Conservation (phyloP, 2,329 filamentous ascomycete genomes). For the Fusarium sp. region DNA sequence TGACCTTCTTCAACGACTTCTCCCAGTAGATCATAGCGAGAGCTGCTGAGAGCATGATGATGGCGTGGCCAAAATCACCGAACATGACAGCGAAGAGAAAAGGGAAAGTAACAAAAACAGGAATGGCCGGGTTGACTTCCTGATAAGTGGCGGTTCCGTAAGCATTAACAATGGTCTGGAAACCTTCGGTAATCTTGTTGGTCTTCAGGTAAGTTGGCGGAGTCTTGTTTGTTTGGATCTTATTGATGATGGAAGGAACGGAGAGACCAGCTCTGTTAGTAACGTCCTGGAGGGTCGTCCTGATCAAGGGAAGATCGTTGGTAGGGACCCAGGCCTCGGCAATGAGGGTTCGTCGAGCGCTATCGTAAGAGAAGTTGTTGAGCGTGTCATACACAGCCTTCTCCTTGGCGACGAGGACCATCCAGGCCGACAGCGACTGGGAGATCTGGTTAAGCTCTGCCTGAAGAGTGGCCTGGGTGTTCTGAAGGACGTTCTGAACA, state of each 20-base stretch:
- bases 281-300: conserved; percentile 94
- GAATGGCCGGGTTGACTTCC: conserved; percentile 95
- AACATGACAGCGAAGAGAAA: conserved; percentile 99
- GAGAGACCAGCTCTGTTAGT: conserved; percentile 95
- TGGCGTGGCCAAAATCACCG: conserved; percentile 93
- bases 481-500: conserved; percentile 90
- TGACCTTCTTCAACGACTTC: conserved; percentile 90
- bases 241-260: conserved; percentile 98
- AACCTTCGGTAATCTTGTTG: conserved; percentile 97
- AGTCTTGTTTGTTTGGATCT: conserved; percentile 96
- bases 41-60: conserved; percentile 87
- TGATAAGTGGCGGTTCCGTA: conserved; percentile 98
- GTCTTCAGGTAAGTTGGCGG: conserved; percentile 98
- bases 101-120: conserved; percentile 97
- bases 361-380: conserved; percentile 97
- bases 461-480: conserved; percentile 94
- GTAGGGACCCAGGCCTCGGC: conserved; percentile 98
- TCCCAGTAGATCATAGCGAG: conserved; percentile 97
- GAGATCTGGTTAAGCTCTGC: conserved; percentile 95
- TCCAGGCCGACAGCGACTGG: conserved; percentile 93
- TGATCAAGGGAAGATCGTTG: conserved; percentile 88
- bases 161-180: conserved; percentile 98
- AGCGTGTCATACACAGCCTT: conserved; percentile 97
- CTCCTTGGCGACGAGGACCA: conserved; percentile 97
- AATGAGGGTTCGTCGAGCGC: conserved; percentile 93